Base-by-base conservation (phyloP, 352 stramenopile species). In the Phytophthora crassamura region DNA sequence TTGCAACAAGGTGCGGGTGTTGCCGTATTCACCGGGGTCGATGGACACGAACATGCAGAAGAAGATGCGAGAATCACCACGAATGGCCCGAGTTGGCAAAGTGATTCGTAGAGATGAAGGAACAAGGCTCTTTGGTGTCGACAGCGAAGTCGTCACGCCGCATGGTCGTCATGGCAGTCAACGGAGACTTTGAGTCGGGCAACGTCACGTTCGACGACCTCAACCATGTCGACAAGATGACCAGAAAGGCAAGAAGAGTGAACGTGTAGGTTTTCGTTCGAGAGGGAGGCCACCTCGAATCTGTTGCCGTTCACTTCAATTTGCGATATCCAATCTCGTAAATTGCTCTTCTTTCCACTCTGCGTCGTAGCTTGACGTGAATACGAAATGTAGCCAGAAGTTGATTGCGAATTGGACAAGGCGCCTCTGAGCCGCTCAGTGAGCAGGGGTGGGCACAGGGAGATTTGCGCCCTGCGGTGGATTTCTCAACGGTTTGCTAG, bases 21-120 rank as follows among this genome's bases (percentile, higher is more conserved):
- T 97, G 9, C 94, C 81, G 59, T 97, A 96, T 58, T 88, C 89
- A 32, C 89, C 89, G 3, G 88, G 89, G 10, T 82, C 88, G 0
- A 90, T 97, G 79, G 79, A 96, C 64, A 96, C 88, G 36, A 78
- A 79, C 55, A 97, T 96, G 85, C 77, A 92, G 49, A 39, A 65
- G 16, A 74, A 63, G 11, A 78, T 91, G 53, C 78, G 80, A 9
- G 77, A 85, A 51, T 86, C 74, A 9, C 43, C 71, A 4, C 49
- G 38, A 4, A 70, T 88, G 43, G 61, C 75, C 9, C 51, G 56
- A 67, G 33, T 59, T 88, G 7, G 46, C 58, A 16, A 52, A 61
- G 7, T 85, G 74, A 67, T 91, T 83, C 54, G 43, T 67, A 33
- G 51, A 78, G 32, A 80, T 90, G 70, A 86, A 90, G 69, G 63